Evolutionary conservation across 768 basidiomycete genomes (phyloP), one percentile per base, ranked within the genome.

Genomic region (Serendipita indica): DNA sequence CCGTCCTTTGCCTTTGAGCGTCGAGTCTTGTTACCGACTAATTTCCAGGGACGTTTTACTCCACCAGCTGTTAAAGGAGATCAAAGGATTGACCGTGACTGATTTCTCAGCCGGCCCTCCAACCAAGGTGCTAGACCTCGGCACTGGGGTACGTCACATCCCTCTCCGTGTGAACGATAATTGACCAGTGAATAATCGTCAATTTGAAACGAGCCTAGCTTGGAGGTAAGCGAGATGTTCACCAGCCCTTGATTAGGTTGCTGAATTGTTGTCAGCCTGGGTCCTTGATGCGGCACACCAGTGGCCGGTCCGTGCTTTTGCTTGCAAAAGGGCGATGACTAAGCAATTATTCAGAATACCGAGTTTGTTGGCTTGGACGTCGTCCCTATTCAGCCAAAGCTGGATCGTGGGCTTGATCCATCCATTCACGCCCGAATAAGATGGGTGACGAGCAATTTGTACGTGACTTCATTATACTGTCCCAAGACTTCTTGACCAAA

Each of bases 361-460:
- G 49, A 54, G n/a, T 54, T 54, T 54, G 49, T 54, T 33, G 49
- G 49, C 4, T 54, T 54, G 20, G 49, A 54, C 32, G 30, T 54
- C 32, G 49, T 54, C 22, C 49, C 49, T 7, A 54, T 54, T 30
- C 49, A 54, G 32, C 49, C 49, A 13, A 28, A 27, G 20, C 49
- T 54, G 49, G 49, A 54, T 28, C 10, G 10, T 10, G n/a, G 22
- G 16, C 49, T 54, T n/a, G 49, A 54, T n/a, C 25, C 49, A 33
- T 27, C 22, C 16, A 30, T 33, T n/a, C 32, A 28, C 49, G 22
- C 16, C 22, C 49, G 49, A 12, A 27, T 54, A 18, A 18, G 32
- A 28, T 54, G 49, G 49, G 49, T 54, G 4, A 54, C 30, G n/a
- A 28, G 49, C n/a, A 30, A 54, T 27, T 54, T 54, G 49, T 54